These are phyloP conservation scores for Mycena venus DNA, from an alignment of 768 basidiomycete species.

Conservation along the genomic window DNA sequence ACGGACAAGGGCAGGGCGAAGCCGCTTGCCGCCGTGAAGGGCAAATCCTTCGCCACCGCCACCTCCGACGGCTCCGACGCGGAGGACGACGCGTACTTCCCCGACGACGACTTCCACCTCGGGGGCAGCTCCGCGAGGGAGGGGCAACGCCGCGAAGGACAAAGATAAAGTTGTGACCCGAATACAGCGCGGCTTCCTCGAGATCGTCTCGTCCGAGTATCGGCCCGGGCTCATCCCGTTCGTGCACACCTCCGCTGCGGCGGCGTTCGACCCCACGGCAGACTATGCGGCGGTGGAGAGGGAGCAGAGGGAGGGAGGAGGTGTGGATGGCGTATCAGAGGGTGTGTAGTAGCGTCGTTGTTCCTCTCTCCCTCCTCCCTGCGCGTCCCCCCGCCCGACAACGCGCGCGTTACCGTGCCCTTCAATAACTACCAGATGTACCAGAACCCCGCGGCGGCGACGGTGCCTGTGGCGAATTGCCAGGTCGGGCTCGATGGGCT, in stretches of 20 bases:
- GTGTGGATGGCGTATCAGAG: slow-evolving; percentile 46
- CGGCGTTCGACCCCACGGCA: background rate
- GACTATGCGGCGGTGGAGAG: slow-evolving; percentile 57
- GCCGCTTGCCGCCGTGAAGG: slow-evolving; percentile 29
- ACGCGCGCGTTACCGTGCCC: slow-evolving; percentile 9
- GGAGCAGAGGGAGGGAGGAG: slow-evolving; percentile 55
- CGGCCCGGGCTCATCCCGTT: slow-evolving; percentile 68
- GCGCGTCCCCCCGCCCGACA: slow-evolving; percentile 60
- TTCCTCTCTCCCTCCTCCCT: slow-evolving; percentile 43
- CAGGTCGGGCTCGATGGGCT: slow-evolving; percentile 23
- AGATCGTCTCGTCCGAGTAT: slow-evolving; percentile 63
- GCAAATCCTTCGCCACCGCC: slow-evolving; percentile 23
- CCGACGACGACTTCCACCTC: slow-evolving; percentile 39
- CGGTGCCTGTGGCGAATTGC: background rate
- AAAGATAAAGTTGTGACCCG: slow-evolving; percentile 37
- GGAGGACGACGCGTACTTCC: slow-evolving; percentile 55
- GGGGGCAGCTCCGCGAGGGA: background rate
- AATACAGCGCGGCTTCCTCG: slow-evolving; percentile 62
- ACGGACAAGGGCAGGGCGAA: slow-evolving; percentile 3
- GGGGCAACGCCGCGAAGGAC: slow-evolving; percentile 39
- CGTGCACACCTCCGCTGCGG: background rate
- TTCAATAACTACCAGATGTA: background rate
- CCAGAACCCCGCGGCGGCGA: background rate
- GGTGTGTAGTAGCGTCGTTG: slow-evolving; percentile 39
- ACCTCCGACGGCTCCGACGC: slow-evolving; percentile 44